A percentile compares a stretch with the other conserved stretches of the same genome.
phyloP scores from a whole-genome alignment of 805 yeast genomes.

The Maudiozyma saulgeensis region DNA sequence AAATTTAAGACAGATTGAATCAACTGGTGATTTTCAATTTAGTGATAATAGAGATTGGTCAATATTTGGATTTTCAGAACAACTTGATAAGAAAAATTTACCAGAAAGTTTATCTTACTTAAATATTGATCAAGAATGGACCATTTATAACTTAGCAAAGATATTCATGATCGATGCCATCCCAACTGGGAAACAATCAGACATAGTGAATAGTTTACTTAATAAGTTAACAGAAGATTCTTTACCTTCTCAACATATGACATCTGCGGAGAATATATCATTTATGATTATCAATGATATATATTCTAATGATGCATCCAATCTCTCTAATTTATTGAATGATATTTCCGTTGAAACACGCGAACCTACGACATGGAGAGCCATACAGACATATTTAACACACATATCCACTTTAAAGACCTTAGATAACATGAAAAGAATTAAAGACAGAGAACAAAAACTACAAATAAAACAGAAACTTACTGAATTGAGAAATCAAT shows the following conservation, averaged over 20 bases:
- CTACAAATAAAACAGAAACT: slow-evolving; percentile 12
- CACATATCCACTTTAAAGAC: slow-evolving; percentile 22
- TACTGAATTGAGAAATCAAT: slow-evolving; percentile 13
- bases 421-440: slow-evolving; percentile 19
- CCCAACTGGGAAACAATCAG: slow-evolving; percentile 2
- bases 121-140: slow-evolving; percentile 8
- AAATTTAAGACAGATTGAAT: slow-evolving; percentile 28
- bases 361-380: slow-evolving; percentile 13
- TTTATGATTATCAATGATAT: slow-evolving; percentile 14
- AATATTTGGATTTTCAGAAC: slow-evolving; percentile 11
- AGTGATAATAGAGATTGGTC: slow-evolving; percentile 24
- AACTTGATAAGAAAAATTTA: slow-evolving; percentile 3
- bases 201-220: neutral
- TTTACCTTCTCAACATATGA: neutral
- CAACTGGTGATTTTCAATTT: slow-evolving; percentile 9
- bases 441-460: slow-evolving; percentile 15
- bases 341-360: neutral
- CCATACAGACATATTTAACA: slow-evolving; percentile 17
- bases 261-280: slow-evolving; percentile 15
- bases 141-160: slow-evolving; percentile 10
- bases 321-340: slow-evolving; percentile 1
- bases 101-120: slow-evolving; percentile 12
- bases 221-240: neutral
- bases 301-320: slow-evolving; percentile 13
- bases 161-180: slow-evolving; percentile 18